Base-by-base conservation (phyloP, 768 basidiomycete species). In the Thelephora ganbajun region DNA sequence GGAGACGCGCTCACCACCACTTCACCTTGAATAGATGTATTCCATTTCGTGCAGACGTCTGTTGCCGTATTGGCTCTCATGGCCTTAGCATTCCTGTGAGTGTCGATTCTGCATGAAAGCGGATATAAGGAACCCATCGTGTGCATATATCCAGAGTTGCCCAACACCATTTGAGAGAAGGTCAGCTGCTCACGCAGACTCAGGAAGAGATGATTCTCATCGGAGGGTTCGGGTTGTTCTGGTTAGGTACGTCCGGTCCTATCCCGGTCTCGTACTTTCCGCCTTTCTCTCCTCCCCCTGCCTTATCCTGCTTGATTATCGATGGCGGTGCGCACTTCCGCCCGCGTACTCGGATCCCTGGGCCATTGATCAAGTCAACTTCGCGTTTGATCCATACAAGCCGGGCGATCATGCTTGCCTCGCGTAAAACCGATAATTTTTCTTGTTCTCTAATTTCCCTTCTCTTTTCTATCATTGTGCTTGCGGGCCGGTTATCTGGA, bases 201-300 rank as follows among this genome's bases (percentile, higher is more conserved):
- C 86, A 89, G 55, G 83, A 86, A 57, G 83, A 89, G 56, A 71
- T 77, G 62, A 65, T 82, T 16, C 57, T 89, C 61, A 80, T 89
- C 51, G 77, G 68, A 5, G 78, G 80, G 2, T 71, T 87, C 48
- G 83, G 79, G 11, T 63, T 87, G 49, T 75, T 83, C 58, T 88
- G 83, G 82, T 66, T 87, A 44, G 83, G 86, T 86, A 59, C 59
- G 76, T 65, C 33, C 14, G 19, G 3, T 5, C 36, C 14, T 37
- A 37, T 37, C n/a, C n/a, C n/a, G n/a, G n/a, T n/a, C 26, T 30
- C 26, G 19, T 48, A 41, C 30, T 44, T 33, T 14, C 39, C 13
- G 34, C 43, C n/a, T 16, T 43, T 2, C 11, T 35, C 35, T 33
- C 18, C 35, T 14, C 42, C 18, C 45, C 35, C n/a, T 26, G 13